Base-by-base conservation (phyloP, 805 yeast genomes). In the Metschnikowia colocasiae region DNA sequence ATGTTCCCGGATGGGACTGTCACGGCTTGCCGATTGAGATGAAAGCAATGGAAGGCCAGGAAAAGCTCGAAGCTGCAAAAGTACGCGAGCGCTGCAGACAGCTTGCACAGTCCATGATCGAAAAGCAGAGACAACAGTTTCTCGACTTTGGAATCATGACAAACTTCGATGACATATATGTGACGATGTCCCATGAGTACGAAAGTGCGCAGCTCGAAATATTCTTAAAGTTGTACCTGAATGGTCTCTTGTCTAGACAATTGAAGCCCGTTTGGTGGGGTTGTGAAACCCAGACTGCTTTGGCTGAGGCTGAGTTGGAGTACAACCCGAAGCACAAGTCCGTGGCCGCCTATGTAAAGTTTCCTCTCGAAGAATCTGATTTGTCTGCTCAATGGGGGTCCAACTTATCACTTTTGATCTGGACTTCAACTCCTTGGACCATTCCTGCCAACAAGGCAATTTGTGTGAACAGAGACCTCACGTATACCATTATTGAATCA, bases 341-440 rank as follows among this genome's bases (percentile, higher is more conserved):
- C 0, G 78, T 71, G 4, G 84, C 96, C 2, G 81, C 80, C 0
- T 82, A 76, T 59, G 80, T 86, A 6, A 81, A 79, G 55, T 90
- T 86, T 54, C 90, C 90, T 1, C 46, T 64, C 1, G 47, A 50
- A 3, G 20, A 42, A 3, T 52, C 66, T 0, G 55, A 56, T 0
- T 51, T 59, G 1, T 59, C 73, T 1, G 45, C 51, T 3, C 48
- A 49, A 1, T 34, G 58, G 18, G 55, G 49, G 46, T 38, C 47
- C 2, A 47, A 56, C 15, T 49, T 63, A 16, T 48, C 54, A n/a
- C 48, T 65, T 2, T 58, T 87, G 51, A 88, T 94, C 47, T 94
- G 99, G 99, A 94, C 99, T 0, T 91, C 97, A 1, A 94, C 99
- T 1, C 97, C 99, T 0, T 94, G 99, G 99, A 94, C 99, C 0